Conservation (phyloP, 768 basidiomycete genomes). For the Lanmaoa pseudosensibilis region DNA sequence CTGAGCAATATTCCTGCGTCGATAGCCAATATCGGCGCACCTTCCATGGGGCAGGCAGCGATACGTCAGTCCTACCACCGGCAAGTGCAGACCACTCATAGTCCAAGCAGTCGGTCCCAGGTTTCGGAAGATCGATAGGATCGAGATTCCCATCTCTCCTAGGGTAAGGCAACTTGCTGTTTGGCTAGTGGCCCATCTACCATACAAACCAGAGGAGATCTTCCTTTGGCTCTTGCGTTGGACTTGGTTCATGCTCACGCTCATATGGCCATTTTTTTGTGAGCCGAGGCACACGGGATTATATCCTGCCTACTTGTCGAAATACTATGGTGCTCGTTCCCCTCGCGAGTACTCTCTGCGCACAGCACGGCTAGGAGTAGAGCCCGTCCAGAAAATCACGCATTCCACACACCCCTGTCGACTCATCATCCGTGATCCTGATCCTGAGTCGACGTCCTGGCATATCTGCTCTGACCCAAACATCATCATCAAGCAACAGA, state of each 20-base stretch:
- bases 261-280: slow-evolving; percentile 16
- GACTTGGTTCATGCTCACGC: slow-evolving; percentile 16
- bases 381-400: slow-evolving; percentile 9
- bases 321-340: slow-evolving; percentile 20
- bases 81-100: slow-evolving; percentile 23
- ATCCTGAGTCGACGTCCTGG: slow-evolving; percentile 2
- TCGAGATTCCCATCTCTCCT: neutral
- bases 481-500: slow-evolving; percentile 8
- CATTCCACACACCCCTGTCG: slow-evolving; percentile 14
- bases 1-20: slow-evolving; percentile 3
- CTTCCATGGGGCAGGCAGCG: slow-evolving; percentile 15
- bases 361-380: neutral
- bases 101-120: slow-evolving; percentile 27
- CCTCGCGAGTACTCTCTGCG: slow-evolving; percentile 25
- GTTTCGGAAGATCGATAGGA: neutral
- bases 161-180: slow-evolving; percentile 14
- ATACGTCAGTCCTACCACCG: slow-evolving; percentile 26
- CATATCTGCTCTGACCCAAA: neutral
- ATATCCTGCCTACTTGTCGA: slow-evolving; percentile 22
- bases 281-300: neutral
- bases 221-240: slow-evolving; percentile 17
- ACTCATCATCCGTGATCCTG: slow-evolving; percentile 21
- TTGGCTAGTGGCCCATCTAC: slow-evolving; percentile 14
- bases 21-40: slow-evolving; percentile 20
- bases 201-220: neutral